Conservation (phyloP, 2,329 filamentous ascomycete species). For the Fusarium fracticaudum region DNA sequence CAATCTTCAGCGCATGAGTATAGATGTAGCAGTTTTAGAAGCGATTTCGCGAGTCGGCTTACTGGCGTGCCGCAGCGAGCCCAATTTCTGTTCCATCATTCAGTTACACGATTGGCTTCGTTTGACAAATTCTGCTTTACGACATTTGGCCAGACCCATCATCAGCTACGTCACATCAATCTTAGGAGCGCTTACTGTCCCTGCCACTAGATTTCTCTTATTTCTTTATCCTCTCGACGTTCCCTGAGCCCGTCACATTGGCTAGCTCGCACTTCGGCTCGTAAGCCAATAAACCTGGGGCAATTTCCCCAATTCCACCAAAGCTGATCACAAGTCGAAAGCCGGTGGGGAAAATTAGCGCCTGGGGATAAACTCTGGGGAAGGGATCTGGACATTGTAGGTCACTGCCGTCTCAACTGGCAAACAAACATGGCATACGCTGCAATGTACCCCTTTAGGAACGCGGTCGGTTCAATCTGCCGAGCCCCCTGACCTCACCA, state of each 20-base stretch:
- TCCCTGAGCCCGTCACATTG: accelerated
- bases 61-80: no score
- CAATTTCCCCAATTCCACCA: neutral
- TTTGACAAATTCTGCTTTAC: no score
- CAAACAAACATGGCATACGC: neutral
- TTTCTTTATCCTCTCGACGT: neutral
- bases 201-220: neutral
- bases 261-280: accelerated
- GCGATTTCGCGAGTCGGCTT: no score
- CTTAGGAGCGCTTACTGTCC: neutral
- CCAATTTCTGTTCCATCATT: no score
- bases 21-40: no score
- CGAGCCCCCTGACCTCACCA: neutral
- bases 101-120: accelerated
- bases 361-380: neutral
- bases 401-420: accelerated
- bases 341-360: neutral
- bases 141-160: no score
- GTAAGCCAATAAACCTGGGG: neutral
- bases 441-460: neutral
- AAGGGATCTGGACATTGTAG: neutral
- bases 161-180: neutral
- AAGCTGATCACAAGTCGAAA: neutral
- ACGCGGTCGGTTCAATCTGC: neutral
- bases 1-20: no score